A percentile compares a stretch with the other conserved stretches of the same genome.
Conservation (phyloP, 805 yeast genomes). For the Sugiyamaella chiloensis region DNA sequence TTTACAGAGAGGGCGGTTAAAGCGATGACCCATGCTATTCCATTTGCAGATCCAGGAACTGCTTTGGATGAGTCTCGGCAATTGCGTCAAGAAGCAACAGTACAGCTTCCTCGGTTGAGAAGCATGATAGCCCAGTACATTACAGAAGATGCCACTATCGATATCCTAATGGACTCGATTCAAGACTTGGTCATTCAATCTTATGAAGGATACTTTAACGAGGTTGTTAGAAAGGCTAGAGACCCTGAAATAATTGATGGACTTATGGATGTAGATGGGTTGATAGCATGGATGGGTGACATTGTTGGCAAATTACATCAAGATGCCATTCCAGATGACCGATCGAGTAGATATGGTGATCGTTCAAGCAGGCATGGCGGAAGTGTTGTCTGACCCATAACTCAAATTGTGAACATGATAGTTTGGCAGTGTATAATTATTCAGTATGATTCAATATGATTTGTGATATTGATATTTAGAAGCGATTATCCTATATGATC, state of each 20-base stretch:
- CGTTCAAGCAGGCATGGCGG: no score
- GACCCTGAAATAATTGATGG: slow-evolving; percentile 38
- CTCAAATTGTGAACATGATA: no score
- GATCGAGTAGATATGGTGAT: no score
- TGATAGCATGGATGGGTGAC: slow-evolving; percentile 49
- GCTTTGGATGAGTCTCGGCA: slow-evolving; percentile 36
- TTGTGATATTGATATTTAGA: no score
- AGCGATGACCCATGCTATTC: slow-evolving; percentile 48
- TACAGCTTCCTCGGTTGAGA: slow-evolving; percentile 55
- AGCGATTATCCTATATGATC: no score
- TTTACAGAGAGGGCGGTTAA: slow-evolving; percentile 59
- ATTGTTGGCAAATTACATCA: slow-evolving; percentile 33
- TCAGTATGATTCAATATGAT: no score
- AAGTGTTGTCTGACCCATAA: no score
- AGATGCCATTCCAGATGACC: no score
- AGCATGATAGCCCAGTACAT: slow-evolving; percentile 53
- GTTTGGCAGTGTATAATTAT: no score
- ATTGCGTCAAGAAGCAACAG: slow-evolving; percentile 49
- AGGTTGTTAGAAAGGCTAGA: slow-evolving; percentile 30
- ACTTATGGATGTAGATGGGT: slow-evolving; percentile 62
- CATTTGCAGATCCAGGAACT: slow-evolving; percentile 25
- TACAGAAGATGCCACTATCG: slow-evolving; percentile 50
- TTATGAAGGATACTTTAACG: slow-evolving; percentile 53
- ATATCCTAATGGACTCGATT: slow-evolving; percentile 58
- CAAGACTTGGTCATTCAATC: slow-evolving; percentile 57